Evolutionary conservation across 805 yeast species (phyloP).

Genomic region (Lachancea thermotolerans): DNA sequence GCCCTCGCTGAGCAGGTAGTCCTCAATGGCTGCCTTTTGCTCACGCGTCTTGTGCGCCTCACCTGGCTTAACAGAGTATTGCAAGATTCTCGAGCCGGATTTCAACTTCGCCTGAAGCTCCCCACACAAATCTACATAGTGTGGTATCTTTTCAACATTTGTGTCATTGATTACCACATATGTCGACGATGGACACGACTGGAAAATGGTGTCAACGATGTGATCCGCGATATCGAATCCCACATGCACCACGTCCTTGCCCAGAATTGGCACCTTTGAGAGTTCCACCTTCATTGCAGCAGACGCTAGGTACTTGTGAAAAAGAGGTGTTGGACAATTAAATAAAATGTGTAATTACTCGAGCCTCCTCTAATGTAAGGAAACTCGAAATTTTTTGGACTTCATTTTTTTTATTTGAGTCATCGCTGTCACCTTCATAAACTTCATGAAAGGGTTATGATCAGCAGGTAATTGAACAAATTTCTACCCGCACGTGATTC

Average conservation of each 20-base stretch:
- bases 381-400: neutral
- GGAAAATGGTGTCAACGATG: slow-evolving; percentile 60
- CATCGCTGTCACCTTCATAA: neutral
- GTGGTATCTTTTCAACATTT: slow-evolving; percentile 63
- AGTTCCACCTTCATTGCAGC: slow-evolving; percentile 10
- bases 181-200: slow-evolving; percentile 70
- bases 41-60: slow-evolving; percentile 83
- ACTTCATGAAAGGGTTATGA: neutral
- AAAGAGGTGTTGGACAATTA: neutral
- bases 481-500: too few relatives aligned
- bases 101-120: slow-evolving; percentile 43
- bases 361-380: too few relatives aligned
- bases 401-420: neutral
- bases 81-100: slow-evolving; percentile 54
- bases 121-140: slow-evolving; percentile 41
- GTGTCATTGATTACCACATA: slow-evolving; percentile 87
- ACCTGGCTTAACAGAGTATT: slow-evolving; percentile 82
- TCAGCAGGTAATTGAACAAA: too few relatives aligned
- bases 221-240: slow-evolving; percentile 77
- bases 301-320: neutral
- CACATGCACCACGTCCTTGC: slow-evolving; percentile 78
- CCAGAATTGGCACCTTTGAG: slow-evolving; percentile 66
- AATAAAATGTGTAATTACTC: too few relatives aligned
- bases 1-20: slow-evolving; percentile 69
- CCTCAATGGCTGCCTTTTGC: slow-evolving; percentile 91